Conservation (phyloP, 306 rosid species). For the Sicyos baderoa region DNA sequence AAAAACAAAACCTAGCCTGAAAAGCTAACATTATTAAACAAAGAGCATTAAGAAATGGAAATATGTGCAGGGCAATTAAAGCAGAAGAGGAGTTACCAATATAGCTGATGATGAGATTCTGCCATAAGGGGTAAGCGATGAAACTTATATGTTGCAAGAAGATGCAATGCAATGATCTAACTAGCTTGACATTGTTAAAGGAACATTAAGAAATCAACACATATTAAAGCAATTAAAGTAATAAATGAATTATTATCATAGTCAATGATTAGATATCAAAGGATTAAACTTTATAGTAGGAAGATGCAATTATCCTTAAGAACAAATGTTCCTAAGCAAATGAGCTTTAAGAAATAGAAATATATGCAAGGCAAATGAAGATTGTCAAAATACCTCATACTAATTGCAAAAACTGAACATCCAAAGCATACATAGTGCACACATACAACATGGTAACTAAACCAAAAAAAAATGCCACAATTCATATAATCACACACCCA, state of each 20-base stretch:
- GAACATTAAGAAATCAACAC: not conserved
- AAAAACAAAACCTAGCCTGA: not conserved
- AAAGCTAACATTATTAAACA: not conserved
- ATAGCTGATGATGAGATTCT: not conserved
- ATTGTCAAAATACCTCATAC: constrained; percentile 2
- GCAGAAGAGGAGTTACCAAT: not conserved
- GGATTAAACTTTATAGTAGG: not conserved
- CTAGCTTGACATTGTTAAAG: not conserved
- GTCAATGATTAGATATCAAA: not conserved
- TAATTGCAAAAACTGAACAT: not conserved
- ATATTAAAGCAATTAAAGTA: not conserved
- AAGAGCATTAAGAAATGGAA: not conserved
- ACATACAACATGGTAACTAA: not conserved
- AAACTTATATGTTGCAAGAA: not conserved
- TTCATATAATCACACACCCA: not conserved
- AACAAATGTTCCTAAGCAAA: not conserved
- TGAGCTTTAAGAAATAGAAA: not conserved
- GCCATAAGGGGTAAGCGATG: not conserved
- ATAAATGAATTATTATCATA: not conserved
- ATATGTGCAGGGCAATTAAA: not conserved
- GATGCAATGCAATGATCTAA: too few species aligned
- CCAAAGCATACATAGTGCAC: not conserved
- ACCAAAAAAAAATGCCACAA: not conserved
- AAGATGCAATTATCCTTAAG: not conserved
- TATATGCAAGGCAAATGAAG: not conserved